Evolutionary conservation across 2,329 filamentous ascomycete species (phyloP).

Genomic region (Aspergillus flavus): DNA sequence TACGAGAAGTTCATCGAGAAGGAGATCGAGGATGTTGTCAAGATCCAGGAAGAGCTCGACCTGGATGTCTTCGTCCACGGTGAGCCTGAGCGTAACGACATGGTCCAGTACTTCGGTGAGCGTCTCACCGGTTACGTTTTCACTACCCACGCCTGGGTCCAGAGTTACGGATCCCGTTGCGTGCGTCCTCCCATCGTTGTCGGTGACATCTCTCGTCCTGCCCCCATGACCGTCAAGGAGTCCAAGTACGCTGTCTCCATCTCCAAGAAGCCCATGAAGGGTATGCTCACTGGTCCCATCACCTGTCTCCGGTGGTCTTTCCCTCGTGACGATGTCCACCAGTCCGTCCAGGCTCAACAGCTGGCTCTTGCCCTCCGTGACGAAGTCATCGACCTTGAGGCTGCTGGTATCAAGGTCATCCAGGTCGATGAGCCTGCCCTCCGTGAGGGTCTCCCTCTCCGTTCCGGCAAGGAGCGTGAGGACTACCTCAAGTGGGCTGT

Average conservation of each 20-base stretch:
- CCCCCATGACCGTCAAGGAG: constrained; percentile 99
- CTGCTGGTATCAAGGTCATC: constrained; percentile 95
- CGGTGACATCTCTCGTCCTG: constrained; percentile 95
- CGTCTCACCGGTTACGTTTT: constrained; percentile 95
- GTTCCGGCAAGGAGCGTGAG: constrained; percentile 89
- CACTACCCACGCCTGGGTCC: constrained; percentile 98
- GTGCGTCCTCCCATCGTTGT: constrained; percentile 98
- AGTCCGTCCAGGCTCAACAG: constrained; percentile 98
- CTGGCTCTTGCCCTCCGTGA: constrained; percentile 97
- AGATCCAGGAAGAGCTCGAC: constrained; percentile 96
- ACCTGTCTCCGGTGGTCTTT: constrained; percentile 99
- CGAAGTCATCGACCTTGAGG: constrained; percentile 97
- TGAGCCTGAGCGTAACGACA: constrained; percentile 99
- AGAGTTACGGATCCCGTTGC: constrained; percentile 97
- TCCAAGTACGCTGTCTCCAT: constrained; percentile 97
- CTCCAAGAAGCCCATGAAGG: constrained; percentile 99
- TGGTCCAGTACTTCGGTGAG: constrained; percentile 99
- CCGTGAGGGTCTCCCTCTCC: constrained; percentile 98
- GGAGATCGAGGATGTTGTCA: constrained; percentile 93
- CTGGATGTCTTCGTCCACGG: constrained; percentile 98
- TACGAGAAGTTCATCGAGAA: constrained; percentile 99
- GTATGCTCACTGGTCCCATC: constrained; percentile 98
- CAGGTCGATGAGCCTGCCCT: constrained; percentile 99
- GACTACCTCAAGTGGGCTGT: constrained; percentile 98
- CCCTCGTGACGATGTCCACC: constrained; percentile 99